Conservation (phyloP, 2,329 filamentous ascomycete species). For the Triangularia verruculosa region DNA sequence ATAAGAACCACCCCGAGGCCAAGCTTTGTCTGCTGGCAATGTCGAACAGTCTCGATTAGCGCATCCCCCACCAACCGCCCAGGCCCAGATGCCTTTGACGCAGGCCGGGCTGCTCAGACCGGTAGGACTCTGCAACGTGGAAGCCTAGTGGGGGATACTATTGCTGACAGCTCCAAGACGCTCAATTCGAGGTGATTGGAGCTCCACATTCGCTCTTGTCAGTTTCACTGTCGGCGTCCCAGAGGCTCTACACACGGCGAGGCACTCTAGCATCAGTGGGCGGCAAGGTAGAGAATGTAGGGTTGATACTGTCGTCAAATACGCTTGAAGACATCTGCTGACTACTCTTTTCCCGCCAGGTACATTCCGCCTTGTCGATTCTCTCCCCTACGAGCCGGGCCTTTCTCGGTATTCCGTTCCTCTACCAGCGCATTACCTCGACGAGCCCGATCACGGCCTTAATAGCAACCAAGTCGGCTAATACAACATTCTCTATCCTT, state of each 20-base stretch:
- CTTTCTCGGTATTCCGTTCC: conserved; percentile 81
- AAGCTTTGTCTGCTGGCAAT: conserved; percentile 51
- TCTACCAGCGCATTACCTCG: conserved; percentile 88
- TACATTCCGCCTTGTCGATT: conserved; percentile 83
- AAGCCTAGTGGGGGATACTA: conserved; percentile 9
- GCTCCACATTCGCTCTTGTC: conserved; percentile 91
- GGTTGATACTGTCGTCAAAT: conserved; percentile 21
- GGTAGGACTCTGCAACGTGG: not conserved
- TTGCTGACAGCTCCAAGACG: conserved; percentile 57
- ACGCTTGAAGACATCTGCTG: not conserved
- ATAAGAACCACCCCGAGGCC: conserved; percentile 29
- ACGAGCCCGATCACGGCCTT: conserved; percentile 84
- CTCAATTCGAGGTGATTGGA: conserved; percentile 89
- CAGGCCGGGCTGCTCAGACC: conserved; percentile 29
- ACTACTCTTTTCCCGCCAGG: conserved; percentile 47
- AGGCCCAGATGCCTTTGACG: conserved; percentile 55
- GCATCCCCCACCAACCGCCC: conserved; percentile 55
- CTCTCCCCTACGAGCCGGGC: conserved; percentile 80
- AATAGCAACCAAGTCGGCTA: conserved; percentile 81
- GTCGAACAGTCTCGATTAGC: conserved; percentile 61
- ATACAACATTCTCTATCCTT: conserved; percentile 82
- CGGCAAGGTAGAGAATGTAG: conserved; percentile 86
- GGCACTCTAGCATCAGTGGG: conserved; percentile 88
- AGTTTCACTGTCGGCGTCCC: conserved; percentile 87
- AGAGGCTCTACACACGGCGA: conserved; percentile 86